phyloP scores from a whole-genome alignment of 768 basidiomycete species.

The Neoboletus magnificus region DNA sequence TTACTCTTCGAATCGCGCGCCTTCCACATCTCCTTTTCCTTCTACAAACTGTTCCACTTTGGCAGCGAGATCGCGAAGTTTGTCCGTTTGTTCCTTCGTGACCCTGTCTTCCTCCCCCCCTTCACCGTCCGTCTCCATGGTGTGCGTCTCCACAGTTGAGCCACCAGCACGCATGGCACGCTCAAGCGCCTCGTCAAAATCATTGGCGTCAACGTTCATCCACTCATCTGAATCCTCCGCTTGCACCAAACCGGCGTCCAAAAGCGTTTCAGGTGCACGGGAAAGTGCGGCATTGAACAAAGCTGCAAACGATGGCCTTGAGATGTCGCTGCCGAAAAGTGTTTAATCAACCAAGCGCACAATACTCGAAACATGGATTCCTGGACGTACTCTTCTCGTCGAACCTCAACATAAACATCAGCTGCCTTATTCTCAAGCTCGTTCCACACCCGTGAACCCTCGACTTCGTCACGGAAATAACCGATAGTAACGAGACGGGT shows the following conservation, averaged over 20 bases:
- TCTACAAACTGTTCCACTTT: conserved; percentile 91
- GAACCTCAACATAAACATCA: conserved; percentile 57
- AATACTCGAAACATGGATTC: not conserved
- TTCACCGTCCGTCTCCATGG: conserved; percentile 50
- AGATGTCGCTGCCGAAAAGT: conserved; percentile 42
- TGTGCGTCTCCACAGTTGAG: conserved; percentile 19
- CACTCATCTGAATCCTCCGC: conserved; percentile 80
- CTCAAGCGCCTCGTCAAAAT: conserved; percentile 73
- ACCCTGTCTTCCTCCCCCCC: conserved; percentile 39
- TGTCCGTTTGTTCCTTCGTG: conserved; percentile 62
- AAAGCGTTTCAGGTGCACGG: conserved; percentile 32
- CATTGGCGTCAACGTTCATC: conserved; percentile 75
- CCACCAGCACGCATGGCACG: conserved; percentile 29
- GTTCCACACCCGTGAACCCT: conserved; percentile 78
- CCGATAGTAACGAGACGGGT: conserved; percentile 57
- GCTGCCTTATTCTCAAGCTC: conserved; percentile 69
- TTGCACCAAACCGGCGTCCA: conserved; percentile 13
- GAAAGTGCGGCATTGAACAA: conserved; percentile 64
- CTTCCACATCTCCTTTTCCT: conserved; percentile 84
- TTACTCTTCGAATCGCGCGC: conserved; percentile 89
- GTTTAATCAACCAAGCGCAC: conserved; percentile 1
- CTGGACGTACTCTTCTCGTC: conserved; percentile 61
- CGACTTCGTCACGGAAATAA: conserved; percentile 76
- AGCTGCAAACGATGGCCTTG: conserved; percentile 72
- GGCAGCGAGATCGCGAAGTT: conserved; percentile 71